Base-by-base conservation (phyloP, 345 rosid genomes). In the Microthlaspi erraticum region DNA sequence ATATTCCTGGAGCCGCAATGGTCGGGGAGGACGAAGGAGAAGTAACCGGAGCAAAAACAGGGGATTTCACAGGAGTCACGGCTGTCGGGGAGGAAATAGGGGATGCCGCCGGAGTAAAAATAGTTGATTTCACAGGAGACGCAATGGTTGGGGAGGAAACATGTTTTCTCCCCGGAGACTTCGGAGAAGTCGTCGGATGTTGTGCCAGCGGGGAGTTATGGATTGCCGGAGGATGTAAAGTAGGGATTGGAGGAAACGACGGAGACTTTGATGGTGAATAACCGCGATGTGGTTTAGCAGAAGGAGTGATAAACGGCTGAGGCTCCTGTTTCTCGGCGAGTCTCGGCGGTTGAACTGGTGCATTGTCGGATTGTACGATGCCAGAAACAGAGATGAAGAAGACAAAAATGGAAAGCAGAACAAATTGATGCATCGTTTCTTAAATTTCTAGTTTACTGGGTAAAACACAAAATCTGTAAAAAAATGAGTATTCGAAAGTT, bases 281-380 rank as follows among this genome's bases (percentile, higher is more conserved):
- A 10, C 78, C 44, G 0, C 81, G 74, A 46, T 80, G 32, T 34
- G 62, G 33, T 19, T 49, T 54, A 0, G 63, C 1, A 4, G 78
- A 70, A 41, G 59, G 2, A 44, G 10, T 19, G 37, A 17, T 51
- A 11, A 29, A 0, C 20, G 58, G 29, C 29, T 3, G 50, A 61
- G 51, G 42, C 1, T 3, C 49, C 4, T 67, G 33, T 17, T 52
- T 33, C 19, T 38, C 26, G 11, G 67, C 5, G 18, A 72, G 9
- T 36, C 26, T 48, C n/a, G 84, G 86, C 23, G 86, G 71, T 5
- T 75, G 79, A 0, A 79, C 75, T 12, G 86, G 88, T 39, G 80
- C 83, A 80, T 71, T 46, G 57, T 71, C 59, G 46, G 81, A 84
- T 59, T 56, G 42, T 17, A 62, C 83, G n/a, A 10, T 43, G 18